Evolutionary conservation across 768 basidiomycete species (phyloP).

Genomic region (Leucocoprinus leucothites): DNA sequence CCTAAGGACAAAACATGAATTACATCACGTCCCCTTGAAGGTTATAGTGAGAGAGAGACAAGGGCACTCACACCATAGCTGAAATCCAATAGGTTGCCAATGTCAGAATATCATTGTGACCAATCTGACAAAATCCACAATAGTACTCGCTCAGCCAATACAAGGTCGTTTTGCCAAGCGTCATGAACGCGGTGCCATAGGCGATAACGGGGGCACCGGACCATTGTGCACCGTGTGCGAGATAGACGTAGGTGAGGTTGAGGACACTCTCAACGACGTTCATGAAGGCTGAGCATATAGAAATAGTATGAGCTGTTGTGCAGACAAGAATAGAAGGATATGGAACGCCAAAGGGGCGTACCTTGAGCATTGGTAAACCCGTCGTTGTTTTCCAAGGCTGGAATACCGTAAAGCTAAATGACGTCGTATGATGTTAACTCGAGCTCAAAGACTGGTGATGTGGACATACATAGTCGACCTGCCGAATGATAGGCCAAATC

Average conservation of each 20-base stretch:
- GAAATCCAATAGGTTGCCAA: constrained; percentile 65
- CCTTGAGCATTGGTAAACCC: constrained; percentile 89
- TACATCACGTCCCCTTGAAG: neutral
- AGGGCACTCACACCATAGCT: constrained; percentile 66
- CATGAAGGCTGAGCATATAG: constrained; percentile 64
- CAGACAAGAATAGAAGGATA: too few species aligned
- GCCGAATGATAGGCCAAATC: neutral
- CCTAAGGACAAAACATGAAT: constrained; percentile 30
- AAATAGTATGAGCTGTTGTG: neutral
- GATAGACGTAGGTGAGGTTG: constrained; percentile 74
- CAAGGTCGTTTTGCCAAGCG: constrained; percentile 78
- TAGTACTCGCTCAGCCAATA: constrained; percentile 81
- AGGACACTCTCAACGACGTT: constrained; percentile 76
- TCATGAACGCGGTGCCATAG: constrained; percentile 71
- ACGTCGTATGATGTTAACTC: neutral
- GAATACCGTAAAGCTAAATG: constrained; percentile 67
- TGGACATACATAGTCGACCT: constrained; percentile 33
- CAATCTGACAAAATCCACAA: constrained; percentile 67
- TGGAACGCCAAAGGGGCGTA: constrained; percentile 28
- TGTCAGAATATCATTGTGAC: constrained; percentile 61
- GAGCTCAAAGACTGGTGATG: neutral
- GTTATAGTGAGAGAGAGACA: neutral
- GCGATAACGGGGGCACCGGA: constrained; percentile 73
- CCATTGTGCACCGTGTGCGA: constrained; percentile 58
- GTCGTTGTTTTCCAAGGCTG: constrained; percentile 56